Evolutionary conservation across 768 basidiomycete species (phyloP).

Genomic region (Amanita polypyramis): DNA sequence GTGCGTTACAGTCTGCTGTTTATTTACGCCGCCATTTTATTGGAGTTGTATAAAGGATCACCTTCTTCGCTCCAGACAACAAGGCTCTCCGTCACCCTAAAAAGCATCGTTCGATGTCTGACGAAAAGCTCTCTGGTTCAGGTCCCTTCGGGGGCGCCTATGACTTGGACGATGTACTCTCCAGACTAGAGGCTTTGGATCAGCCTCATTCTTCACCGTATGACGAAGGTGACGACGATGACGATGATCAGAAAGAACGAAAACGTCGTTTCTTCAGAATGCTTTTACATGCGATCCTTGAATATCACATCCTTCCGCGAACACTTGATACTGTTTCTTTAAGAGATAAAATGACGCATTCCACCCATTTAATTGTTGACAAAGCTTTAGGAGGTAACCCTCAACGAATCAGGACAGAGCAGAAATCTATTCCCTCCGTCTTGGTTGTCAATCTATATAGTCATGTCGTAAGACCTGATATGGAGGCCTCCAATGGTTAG

Average conservation of each 20-base stretch:
- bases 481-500: conserved; percentile 42
- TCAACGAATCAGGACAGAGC: conserved; percentile 31
- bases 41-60: conserved; percentile 24
- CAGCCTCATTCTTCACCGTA: background rate
- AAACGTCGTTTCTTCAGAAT: conserved; percentile 45
- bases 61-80: conserved; percentile 44
- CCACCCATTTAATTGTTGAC: conserved; percentile 32
- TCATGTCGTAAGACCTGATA: conserved; percentile 29
- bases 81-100: conserved; percentile 24
- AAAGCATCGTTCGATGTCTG: conserved; percentile 5
- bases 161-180: conserved; percentile 20
- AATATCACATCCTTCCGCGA: conserved; percentile 45
- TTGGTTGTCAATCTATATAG: conserved; percentile 40
- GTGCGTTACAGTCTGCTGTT: conserved; percentile 14
- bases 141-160: conserved; percentile 14
- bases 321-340: conserved; percentile 27
- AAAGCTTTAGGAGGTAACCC: conserved; percentile 34
- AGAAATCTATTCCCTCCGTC: conserved; percentile 21
- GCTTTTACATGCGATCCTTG: conserved; percentile 41
- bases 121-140: conserved; percentile 3
- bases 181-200: conserved; percentile 26
- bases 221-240: conserved; percentile 5
- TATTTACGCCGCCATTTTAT: background rate
- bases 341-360: conserved; percentile 42
- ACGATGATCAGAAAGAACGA: conserved; percentile 33